Base-by-base conservation (phyloP, 768 basidiomycete genomes). In the Russula dissimulans region DNA sequence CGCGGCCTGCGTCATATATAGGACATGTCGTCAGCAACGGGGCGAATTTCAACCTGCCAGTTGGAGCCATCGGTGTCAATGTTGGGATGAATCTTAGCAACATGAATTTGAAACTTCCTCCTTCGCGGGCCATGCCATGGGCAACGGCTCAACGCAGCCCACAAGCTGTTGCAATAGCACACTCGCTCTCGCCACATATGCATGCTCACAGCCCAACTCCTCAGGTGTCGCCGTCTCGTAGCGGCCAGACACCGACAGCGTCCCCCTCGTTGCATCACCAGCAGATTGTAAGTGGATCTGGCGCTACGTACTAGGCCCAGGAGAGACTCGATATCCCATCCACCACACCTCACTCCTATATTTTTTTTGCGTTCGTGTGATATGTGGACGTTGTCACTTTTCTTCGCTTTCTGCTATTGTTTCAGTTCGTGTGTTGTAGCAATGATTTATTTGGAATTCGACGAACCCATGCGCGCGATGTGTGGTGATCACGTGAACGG, bases 81-180 rank as follows among this genome's bases (percentile, higher is more conserved):
- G 62, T 78, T 22, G 63, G 66, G 26, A 65, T 69, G 12, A 76
- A 74, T 60, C 63, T 77, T 61, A 76, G 73, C 61, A 70, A 79
- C 18, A 81, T 81, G 70, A 76, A 75, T 32, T 43, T 76, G 55
- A 78, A 78, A 61, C 70, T 77, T 17, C 62, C 71, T 14, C 59
- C 72, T 0, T 69, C 72, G 42, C 73, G 78, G 12, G 75, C 71
- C 64, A 69, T 73, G 67, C 69, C 77, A 56, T 77, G 78, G 78
- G 68, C 68, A 32, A 65, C 72, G 18, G 63, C 68, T 5, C 55
- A 63, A 53, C 34, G 63, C 26, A 60, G 65, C 18, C 45, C 64
- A 8, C 67, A 68, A 49, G 66, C 68, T 3, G 69, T 73, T 11
- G 59, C 69, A 1, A 66, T 68, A 6, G 69, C 71, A 29, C 66